These are phyloP conservation scores for Daldinia decipiens DNA, from an alignment of 495 filamentous ascomycete genomes.

Conservation along the genomic window DNA sequence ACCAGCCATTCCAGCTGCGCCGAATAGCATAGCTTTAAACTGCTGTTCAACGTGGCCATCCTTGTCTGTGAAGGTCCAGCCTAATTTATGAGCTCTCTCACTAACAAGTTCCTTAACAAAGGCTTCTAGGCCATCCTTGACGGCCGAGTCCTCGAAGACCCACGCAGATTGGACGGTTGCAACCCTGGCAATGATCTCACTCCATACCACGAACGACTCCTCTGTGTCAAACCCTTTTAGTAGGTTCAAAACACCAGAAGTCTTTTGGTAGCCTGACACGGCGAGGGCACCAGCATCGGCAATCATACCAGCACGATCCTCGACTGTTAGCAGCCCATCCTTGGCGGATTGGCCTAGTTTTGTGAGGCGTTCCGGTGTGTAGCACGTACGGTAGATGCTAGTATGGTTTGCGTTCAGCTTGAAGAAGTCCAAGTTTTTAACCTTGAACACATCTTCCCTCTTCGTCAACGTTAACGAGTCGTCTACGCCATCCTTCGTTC, in stretches of 20 bases:
- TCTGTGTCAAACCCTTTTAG: constrained; percentile 86
- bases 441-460: constrained; percentile 77
- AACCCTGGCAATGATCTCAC: constrained; percentile 83
- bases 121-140: constrained; percentile 77
- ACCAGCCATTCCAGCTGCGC: constrained; percentile 70
- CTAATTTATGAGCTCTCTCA: constrained; percentile 81
- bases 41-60: constrained; percentile 93
- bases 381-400: constrained; percentile 77
- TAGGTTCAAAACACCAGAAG: constrained; percentile 86
- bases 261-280: constrained; percentile 90
- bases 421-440: constrained; percentile 74
- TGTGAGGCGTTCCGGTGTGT: constrained; percentile 71
- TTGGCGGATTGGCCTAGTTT: constrained; percentile 87
- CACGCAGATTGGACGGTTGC: constrained; percentile 80
- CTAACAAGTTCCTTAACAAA: constrained; percentile 82
- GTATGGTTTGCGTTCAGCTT: constrained; percentile 83
- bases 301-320: constrained; percentile 95
- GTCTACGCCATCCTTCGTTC: constrained; percentile 72
- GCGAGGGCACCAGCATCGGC: constrained; percentile 93
- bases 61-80: constrained; percentile 84
- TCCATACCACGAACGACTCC: constrained; percentile 92
- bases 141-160: constrained; percentile 83
- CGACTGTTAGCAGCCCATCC: constrained; percentile 84
- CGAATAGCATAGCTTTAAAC: constrained; percentile 77
- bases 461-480: constrained; percentile 71